phyloP scores from a whole-genome alignment of 345 rosid species.

The Erysimum cheiranthoides region DNA sequence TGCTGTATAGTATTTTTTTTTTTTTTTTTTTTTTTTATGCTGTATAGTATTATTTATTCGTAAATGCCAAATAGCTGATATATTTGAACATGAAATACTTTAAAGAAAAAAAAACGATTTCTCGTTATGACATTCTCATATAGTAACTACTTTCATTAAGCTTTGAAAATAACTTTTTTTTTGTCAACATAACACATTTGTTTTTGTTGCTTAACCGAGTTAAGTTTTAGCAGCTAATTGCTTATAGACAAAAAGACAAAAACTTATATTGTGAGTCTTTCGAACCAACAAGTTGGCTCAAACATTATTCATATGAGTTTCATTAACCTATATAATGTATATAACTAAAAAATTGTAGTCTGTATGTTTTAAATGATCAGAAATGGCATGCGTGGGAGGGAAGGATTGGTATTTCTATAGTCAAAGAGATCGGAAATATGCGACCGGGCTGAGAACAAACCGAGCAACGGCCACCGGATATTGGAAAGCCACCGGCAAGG shows the following conservation, averaged over 20 bases:
- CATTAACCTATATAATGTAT: not conserved
- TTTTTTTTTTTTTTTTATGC: too few species aligned
- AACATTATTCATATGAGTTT: not conserved
- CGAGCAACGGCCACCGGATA: slow-evolving; percentile 86
- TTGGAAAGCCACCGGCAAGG: slow-evolving; percentile 98
- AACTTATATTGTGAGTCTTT: too few species aligned
- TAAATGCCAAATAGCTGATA: not conserved
- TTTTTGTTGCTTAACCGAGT: not conserved
- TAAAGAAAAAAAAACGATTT: not conserved
- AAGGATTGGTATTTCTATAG: slow-evolving; percentile 93
- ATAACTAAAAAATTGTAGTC: not conserved
- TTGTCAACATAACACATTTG: too few species aligned
- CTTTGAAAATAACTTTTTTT: not conserved
- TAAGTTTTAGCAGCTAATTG: not conserved
- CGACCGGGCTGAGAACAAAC: slow-evolving; percentile 89
- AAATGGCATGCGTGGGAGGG: slow-evolving; percentile 80
- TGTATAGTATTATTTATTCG: not conserved
- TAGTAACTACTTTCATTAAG: too few species aligned
- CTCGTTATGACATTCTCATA: not conserved
- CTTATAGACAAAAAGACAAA: not conserved
- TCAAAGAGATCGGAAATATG: slow-evolving; percentile 82
- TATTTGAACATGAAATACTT: not conserved
- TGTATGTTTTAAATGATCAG: slow-evolving; percentile 46
- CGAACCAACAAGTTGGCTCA: not conserved
- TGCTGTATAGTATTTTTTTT: not conserved